These are phyloP conservation scores for Puccinia triticina DNA, from an alignment of 1,284 basidiomycete species.

Conservation along the genomic window DNA sequence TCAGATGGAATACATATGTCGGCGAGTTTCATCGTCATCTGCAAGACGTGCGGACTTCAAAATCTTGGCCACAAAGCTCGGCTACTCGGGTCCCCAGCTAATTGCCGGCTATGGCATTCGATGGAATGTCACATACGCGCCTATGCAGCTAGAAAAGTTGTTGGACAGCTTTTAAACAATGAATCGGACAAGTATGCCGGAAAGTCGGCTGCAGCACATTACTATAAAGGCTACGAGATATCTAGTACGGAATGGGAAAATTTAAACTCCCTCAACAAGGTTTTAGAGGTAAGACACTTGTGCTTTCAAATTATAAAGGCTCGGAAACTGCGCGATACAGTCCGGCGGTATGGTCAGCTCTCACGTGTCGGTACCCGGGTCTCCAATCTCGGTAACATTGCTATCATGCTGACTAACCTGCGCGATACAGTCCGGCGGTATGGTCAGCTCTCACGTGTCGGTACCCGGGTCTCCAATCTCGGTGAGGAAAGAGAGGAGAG, in stretches of 20 bases:
- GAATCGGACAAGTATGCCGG: neutral
- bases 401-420: no score
- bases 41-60: neutral
- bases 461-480: no score
- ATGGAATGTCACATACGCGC: neutral
- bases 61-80: neutral
- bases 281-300: constrained; percentile 3
- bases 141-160: neutral
- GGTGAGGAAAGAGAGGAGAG: no score
- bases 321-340: no score
- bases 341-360: no score
- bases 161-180: neutral
- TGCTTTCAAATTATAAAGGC: no score
- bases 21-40: neutral
- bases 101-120: neutral
- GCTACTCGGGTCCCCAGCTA: neutral
- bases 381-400: no score
- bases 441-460: no score
- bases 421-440: no score
- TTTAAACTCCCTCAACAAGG: neutral
- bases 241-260: neutral
- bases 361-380: no score
- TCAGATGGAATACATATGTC: neutral
- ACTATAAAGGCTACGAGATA: neutral
- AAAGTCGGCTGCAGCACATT: neutral